Base-by-base conservation (phyloP, 768 basidiomycete genomes). In the Trametes coccinea region DNA sequence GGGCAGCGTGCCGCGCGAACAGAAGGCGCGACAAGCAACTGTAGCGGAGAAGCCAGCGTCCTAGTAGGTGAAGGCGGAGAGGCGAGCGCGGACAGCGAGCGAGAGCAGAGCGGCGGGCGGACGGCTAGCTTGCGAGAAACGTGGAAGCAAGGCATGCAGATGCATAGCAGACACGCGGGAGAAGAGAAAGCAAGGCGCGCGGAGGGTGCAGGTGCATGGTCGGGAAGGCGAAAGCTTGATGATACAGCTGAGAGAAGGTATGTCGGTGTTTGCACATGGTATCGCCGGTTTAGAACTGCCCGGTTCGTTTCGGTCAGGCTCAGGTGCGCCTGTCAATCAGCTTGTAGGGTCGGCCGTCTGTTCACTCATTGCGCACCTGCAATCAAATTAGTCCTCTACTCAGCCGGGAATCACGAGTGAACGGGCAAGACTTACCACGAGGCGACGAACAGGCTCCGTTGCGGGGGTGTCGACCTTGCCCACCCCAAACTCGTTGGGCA, bases 401-500 rank as follows among this genome's bases (percentile, higher is more conserved):
- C 22, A 17, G 39, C 7, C 14, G 27, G 27, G 0, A 27, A 11
- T 16, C 6, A 27, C 11, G 14, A 49, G 31, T 8, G 22, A 8
- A 43, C 41, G 41, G 14, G 34, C 11, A 44, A 13, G 3, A 61
- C 66, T 62, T 17, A 67, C 66, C 47, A 63, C 61, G 8, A 67
- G 54, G 29, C 60, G 66, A 8, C 66, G 62, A 8, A 61, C 56
- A 33, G 56, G 56, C n/a, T 51, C 29, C 40, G 49, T 47, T 1
- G 37, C 29, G 8, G 56, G 53, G 41, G 47, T 52, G 54, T 53
- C 57, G 22, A 22, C 22, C 59, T 52, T 60, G 52, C 48, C 17
- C 31, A 17, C 22, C 14, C 70, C 69, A 62, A 70, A 70, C 65
- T 66, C 52, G 13, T 67, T 67, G 10, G 67, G 69, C 44, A 71